Conservation (phyloP, 805 yeast genomes). For the Kregervanrija fluxuum region DNA sequence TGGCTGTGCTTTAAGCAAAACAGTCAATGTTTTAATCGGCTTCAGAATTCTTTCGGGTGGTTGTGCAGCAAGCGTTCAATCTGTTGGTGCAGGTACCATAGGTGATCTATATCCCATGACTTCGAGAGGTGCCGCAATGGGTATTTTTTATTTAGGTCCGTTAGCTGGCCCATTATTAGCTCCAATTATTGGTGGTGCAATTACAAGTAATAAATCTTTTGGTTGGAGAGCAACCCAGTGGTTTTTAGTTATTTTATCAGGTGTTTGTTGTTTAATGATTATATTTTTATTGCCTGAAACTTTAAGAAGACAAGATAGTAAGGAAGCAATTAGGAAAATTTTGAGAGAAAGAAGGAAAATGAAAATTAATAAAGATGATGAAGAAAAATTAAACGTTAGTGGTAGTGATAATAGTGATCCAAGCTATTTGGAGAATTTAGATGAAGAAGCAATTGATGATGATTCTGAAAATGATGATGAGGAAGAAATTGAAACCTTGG, state of each 20-base stretch:
- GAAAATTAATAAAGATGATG: slow-evolving; percentile 12
- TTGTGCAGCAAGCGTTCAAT: slow-evolving; percentile 76
- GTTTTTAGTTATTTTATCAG: slow-evolving; percentile 67
- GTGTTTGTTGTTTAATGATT: slow-evolving; percentile 41
- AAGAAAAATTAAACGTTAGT: slow-evolving; percentile 4
- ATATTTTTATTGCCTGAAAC: slow-evolving; percentile 73
- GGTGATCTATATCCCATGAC: slow-evolving; percentile 62
- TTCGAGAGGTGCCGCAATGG: slow-evolving; percentile 73
- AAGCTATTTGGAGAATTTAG: slow-evolving; percentile 1
- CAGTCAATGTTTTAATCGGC: slow-evolving; percentile 54
- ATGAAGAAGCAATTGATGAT: slow-evolving; percentile 1
- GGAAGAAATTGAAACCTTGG: slow-evolving; percentile 21
- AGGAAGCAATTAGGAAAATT: slow-evolving; percentile 43
- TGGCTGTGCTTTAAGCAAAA: slow-evolving; percentile 63
- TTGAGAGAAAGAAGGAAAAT: slow-evolving; percentile 30
- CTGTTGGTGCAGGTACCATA: slow-evolving; percentile 86
- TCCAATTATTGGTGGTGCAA: slow-evolving; percentile 75
- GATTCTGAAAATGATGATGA: slow-evolving; percentile 5
- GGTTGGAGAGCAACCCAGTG: slow-evolving; percentile 91
- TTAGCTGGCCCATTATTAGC: slow-evolving; percentile 73
- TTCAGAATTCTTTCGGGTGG: slow-evolving; percentile 74
- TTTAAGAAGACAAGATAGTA: slow-evolving; percentile 52
- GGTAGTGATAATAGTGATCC: not conserved
- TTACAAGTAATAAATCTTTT: slow-evolving; percentile 48
- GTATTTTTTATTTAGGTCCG: slow-evolving; percentile 73